Conservation (phyloP, 2,329 filamentous ascomycete genomes). For the Claviceps sp. region DNA sequence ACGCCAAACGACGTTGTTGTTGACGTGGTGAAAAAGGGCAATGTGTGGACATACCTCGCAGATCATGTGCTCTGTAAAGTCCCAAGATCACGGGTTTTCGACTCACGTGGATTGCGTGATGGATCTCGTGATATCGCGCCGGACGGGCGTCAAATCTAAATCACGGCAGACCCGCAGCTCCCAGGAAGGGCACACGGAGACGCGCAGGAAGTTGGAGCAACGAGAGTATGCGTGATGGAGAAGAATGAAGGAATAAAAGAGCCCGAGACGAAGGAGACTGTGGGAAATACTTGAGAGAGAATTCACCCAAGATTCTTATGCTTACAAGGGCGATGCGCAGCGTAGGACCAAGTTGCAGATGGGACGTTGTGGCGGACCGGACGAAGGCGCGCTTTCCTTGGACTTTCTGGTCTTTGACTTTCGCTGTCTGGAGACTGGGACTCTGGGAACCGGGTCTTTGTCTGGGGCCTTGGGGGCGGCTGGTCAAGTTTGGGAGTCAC, state of each 20-base stretch:
- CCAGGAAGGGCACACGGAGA: slow-evolving; percentile 1
- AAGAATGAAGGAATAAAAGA: slow-evolving; percentile 3
- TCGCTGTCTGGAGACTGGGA: neutral
- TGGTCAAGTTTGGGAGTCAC: slow-evolving; percentile 8
- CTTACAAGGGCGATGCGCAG: slow-evolving; percentile 9
- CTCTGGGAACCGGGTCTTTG: neutral
- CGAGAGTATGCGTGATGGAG: slow-evolving; percentile 3
- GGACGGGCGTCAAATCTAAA: slow-evolving; percentile 16
- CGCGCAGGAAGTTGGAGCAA: slow-evolving; percentile 1
- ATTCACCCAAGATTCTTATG: slow-evolving; percentile 14
- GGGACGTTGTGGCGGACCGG: slow-evolving; percentile 2
- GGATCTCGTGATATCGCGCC: slow-evolving; percentile 36
- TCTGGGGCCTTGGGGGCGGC: slow-evolving; percentile 1
- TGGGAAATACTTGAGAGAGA: neutral
- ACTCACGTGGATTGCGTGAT: slow-evolving; percentile 33
- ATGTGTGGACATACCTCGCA: slow-evolving; percentile 27
- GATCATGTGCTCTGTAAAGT: slow-evolving; percentile 29
- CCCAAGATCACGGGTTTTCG: slow-evolving; percentile 30
- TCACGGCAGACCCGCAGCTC: slow-evolving; percentile 12
- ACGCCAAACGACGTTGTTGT: slow-evolving; percentile 7
- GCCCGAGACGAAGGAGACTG: neutral
- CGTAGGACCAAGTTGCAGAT: slow-evolving; percentile 4
- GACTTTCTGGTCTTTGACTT: neutral
- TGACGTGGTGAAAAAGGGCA: slow-evolving; percentile 5
- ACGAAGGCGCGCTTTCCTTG: slow-evolving; percentile 1